Conservation (phyloP, 1,284 basidiomycete genomes). For the Agaricales sp. region DNA sequence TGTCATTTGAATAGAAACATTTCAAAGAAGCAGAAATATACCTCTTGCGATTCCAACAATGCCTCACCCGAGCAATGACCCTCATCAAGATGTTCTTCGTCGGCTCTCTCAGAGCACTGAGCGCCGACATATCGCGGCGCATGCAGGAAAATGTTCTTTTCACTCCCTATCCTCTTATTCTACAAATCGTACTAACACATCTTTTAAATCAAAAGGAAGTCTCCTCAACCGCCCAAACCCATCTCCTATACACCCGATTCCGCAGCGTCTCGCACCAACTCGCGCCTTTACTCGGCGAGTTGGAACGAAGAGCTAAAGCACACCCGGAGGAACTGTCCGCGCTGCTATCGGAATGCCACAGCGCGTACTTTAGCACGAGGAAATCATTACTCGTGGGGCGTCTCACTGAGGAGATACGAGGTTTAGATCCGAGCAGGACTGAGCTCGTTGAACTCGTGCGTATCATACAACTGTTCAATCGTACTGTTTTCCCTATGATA, state of each 20-base stretch:
- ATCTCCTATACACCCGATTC: slow-evolving; percentile 86
- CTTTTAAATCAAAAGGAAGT: slow-evolving; percentile 44
- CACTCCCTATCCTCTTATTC: neutral
- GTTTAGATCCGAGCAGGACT: slow-evolving; percentile 65
- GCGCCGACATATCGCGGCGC: slow-evolving; percentile 63
- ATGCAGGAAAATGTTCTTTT: slow-evolving; percentile 58
- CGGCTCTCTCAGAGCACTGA: slow-evolving; percentile 65
- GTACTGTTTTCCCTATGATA: neutral
- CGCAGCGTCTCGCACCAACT: slow-evolving; percentile 59
- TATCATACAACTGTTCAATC: slow-evolving; percentile 7
- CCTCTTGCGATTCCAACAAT: slow-evolving; percentile 88
- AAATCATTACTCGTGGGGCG: slow-evolving; percentile 60
- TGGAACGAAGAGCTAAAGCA: slow-evolving; percentile 64
- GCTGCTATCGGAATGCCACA: slow-evolving; percentile 75
- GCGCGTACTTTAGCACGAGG: slow-evolving; percentile 69
- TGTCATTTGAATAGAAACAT: slow-evolving; percentile 52
- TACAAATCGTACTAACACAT: slow-evolving; percentile 1
- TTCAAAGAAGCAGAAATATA: slow-evolving; percentile 88
- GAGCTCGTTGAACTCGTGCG: slow-evolving; percentile 81
- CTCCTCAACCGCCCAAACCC: slow-evolving; percentile 72
- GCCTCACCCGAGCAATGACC: slow-evolving; percentile 92
- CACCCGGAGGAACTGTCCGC: slow-evolving; percentile 73
- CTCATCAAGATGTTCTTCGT: slow-evolving; percentile 93
- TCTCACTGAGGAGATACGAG: slow-evolving; percentile 71
- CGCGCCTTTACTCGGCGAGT: slow-evolving; percentile 69